Base-by-base conservation (phyloP, 1,284 basidiomycete genomes). In the Cystobasidiaceae sp. region DNA sequence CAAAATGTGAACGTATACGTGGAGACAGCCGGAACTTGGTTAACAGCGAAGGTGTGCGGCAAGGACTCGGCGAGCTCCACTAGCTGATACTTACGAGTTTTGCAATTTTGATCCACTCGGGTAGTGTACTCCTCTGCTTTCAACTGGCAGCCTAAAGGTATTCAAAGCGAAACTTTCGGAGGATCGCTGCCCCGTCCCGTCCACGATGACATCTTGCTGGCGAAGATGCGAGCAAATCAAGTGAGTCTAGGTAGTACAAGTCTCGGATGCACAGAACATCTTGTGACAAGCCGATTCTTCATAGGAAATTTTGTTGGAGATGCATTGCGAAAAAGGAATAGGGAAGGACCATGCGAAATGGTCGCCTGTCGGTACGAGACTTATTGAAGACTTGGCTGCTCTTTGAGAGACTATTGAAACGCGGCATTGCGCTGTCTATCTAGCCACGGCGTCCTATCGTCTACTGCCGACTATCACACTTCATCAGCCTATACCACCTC, bases 291-390 rank as follows among this genome's bases (percentile, higher is more conserved):
- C 43, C 23, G 15, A 4, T 5, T 32, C 21, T 4, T 27, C 0
- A 30, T 89, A 93, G 75, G 81, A 82, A 51, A 80, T 97, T 44
- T 82, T 88, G 34, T 83, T 93, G 78, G 90, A 97, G 75, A 75
- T 96, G 67, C 93, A 98, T 75, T 93, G 92, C 50, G 82, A 93
- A 67, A 97, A 97, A 75, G 90, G 93, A 6, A 84, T 91, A n/a
- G 93, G 92, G 21, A 91, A 90, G 73, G 92, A 94, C 72, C 96
- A 99, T 75, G 93, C 96, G 44, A 99, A 99, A 76, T 98, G 90
- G 78, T 91, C 86, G 63, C 92, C 96, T n/a, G 96, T 98, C 55
- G 90, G 90, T 90, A 70, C 69, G 89, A 80, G 4, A n/a, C 4
- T 25, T 27, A 30, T 15, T 71, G 19, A 6, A 37, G 21, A 32